phyloP scores from a whole-genome alignment of 2,329 filamentous ascomycete species.

The Pseudogymnoascus sp. region DNA sequence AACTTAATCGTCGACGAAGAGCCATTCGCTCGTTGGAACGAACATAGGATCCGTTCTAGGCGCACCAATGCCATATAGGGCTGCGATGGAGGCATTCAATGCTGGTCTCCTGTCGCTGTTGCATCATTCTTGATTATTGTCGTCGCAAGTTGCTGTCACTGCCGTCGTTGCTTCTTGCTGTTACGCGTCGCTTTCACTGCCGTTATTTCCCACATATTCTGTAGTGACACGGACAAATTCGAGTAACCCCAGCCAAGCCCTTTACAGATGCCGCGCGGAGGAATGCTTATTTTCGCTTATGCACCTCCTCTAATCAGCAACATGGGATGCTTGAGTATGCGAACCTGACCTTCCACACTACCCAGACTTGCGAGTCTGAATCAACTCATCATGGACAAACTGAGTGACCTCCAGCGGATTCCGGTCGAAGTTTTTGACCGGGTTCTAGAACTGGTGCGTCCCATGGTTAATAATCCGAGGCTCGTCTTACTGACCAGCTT shows the following conservation, averaged over 20 bases:
- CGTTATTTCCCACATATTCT: no score
- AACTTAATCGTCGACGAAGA: no score
- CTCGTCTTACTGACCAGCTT: background rate
- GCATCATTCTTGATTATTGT: no score
- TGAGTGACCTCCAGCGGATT: background rate
- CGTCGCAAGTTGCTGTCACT: no score
- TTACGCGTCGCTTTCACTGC: no score
- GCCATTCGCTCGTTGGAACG: no score
- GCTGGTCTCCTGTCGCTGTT: no score
- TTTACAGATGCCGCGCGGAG: background rate
- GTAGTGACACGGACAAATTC: no score
- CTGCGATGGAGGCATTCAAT: no score
- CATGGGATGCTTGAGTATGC: background rate
- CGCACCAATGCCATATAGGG: no score
- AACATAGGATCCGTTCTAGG: no score
- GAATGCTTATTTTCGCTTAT: background rate
- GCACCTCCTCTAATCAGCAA: background rate
- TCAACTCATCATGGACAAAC: background rate
- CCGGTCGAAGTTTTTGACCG: background rate
- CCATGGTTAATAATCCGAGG: background rate
- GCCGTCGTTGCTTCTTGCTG: no score
- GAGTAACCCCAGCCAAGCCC: background rate
- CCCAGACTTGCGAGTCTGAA: background rate
- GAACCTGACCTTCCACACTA: background rate
- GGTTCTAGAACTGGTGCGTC: background rate